Conservation (phyloP, 176 grass and related monocot genomes). For the Saccharum officinarum region DNA sequence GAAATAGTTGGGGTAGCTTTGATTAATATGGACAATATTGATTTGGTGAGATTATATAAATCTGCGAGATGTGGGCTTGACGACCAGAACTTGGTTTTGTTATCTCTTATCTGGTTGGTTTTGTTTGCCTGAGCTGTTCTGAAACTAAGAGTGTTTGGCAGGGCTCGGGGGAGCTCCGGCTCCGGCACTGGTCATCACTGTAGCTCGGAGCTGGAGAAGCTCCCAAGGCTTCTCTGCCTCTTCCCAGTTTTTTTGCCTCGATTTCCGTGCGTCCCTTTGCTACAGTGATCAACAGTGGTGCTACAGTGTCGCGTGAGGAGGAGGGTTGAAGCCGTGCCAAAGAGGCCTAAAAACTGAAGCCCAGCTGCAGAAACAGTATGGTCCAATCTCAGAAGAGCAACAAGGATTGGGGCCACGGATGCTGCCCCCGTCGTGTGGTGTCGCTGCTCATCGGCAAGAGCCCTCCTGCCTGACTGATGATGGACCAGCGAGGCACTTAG, state of each 20-base stretch:
- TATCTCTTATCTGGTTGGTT: background rate
- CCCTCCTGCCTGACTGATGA: background rate
- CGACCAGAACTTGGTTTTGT: background rate
- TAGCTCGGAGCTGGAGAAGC: too few species aligned
- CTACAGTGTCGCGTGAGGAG: too few species aligned
- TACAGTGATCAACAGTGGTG: too few species aligned
- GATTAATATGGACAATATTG: slow-evolving; percentile 31
- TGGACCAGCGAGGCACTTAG: background rate
- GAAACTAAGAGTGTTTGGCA: background rate
- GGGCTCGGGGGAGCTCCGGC: too few species aligned
- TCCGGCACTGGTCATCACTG: too few species aligned
- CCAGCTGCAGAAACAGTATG: background rate
- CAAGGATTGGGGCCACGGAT: background rate
- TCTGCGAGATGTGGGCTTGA: slow-evolving; percentile 1
- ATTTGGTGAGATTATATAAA: slow-evolving; percentile 23
- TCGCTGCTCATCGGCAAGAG: background rate
- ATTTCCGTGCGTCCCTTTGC: too few species aligned
- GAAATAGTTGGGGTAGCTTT: background rate
- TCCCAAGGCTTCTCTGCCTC: too few species aligned
- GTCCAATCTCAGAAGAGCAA: background rate
- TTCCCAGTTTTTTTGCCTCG: too few species aligned
- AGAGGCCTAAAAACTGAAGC: background rate
- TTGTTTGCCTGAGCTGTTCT: background rate
- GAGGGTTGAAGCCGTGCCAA: too few species aligned
- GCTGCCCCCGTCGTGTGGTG: background rate